Conservation (phyloP, 2,329 filamentous ascomycete genomes). For the Corinectria fuckeliana region DNA sequence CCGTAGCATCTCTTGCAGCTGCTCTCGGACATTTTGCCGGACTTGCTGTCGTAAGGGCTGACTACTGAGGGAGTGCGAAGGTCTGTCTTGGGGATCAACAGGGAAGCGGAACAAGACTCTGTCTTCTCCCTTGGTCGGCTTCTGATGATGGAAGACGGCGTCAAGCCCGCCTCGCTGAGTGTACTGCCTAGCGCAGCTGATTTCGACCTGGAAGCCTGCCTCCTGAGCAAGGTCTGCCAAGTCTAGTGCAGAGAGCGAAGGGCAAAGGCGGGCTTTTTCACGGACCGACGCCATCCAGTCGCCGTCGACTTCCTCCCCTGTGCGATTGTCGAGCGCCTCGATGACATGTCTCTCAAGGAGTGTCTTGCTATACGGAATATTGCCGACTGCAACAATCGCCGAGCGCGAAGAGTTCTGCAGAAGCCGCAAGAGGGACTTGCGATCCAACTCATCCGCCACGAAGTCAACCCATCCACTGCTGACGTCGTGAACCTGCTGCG, state of each 20-base stretch:
- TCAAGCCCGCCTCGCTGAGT: constrained; percentile 37
- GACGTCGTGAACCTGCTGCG: constrained; percentile 18
- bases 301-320: background rate
- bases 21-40: background rate
- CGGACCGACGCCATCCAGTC: constrained; percentile 20
- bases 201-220: constrained; percentile 55
- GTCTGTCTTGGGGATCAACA: constrained; percentile 5
- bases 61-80: background rate
- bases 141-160: constrained; percentile 45
- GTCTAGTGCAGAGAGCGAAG: constrained; percentile 23
- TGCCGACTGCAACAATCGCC: constrained; percentile 23
- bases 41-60: constrained; percentile 4
- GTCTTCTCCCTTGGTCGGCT: constrained; percentile 5
- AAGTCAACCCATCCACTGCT: constrained; percentile 31
- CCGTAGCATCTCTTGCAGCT: constrained; percentile 2
- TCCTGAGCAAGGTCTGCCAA: constrained; percentile 33
- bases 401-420: constrained; percentile 2
- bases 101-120: constrained; percentile 35
- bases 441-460: constrained; percentile 6
- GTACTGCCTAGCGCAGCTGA: constrained; percentile 52
- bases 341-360: constrained; percentile 35
- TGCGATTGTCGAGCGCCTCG: constrained; percentile 2
- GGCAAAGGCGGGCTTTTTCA: background rate
- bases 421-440: constrained; percentile 4
- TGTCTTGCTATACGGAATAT: constrained; percentile 41